These are phyloP conservation scores for Penicillium digitatum DNA, from an alignment of 2,329 filamentous ascomycete genomes.

Conservation along the genomic window DNA sequence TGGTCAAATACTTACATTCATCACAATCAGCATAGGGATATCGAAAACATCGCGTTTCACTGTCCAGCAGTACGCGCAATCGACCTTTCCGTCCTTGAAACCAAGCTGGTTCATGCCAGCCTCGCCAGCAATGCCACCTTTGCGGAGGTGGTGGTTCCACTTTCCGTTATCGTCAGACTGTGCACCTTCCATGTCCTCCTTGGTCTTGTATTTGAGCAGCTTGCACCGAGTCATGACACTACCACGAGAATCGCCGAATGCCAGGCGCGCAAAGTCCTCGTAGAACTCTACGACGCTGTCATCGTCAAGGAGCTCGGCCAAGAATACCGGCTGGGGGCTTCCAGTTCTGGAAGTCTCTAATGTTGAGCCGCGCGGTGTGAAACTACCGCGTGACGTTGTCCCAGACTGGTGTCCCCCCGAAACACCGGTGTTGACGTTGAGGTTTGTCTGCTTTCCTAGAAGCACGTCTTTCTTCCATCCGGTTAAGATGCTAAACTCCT, in stretches of 20 bases:
- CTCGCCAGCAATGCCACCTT: conserved; percentile 46
- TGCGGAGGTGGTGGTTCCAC: conserved; percentile 42
- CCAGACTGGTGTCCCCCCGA: conserved; percentile 37
- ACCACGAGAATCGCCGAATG: conserved; percentile 85
- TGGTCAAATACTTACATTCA: conserved; percentile 70
- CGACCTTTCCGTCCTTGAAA: conserved; percentile 80
- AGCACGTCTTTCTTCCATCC: conserved; percentile 91
- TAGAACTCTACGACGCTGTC: conserved; percentile 93
- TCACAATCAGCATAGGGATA: conserved; percentile 96
- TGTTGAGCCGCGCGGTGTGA: conserved; percentile 46
- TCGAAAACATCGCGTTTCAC: conserved; percentile 97
- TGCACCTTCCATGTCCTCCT: conserved; percentile 51
- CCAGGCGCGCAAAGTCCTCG: conserved; percentile 87
- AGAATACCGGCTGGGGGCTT: conserved; percentile 72
- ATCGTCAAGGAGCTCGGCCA: conserved; percentile 89
- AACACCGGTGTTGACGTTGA: conserved; percentile 74
- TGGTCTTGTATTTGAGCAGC: conserved; percentile 82
- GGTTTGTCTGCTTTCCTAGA: conserved; percentile 78
- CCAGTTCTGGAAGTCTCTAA: conserved; percentile 41
- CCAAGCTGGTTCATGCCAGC: conserved; percentile 75
- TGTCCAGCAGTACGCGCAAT: conserved; percentile 95
- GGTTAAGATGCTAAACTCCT: conserved; percentile 93
- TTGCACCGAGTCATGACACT: conserved; percentile 79
- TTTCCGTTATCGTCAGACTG: conserved; percentile 48
- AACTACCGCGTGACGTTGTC: conserved; percentile 44